phyloP scores from a whole-genome alignment of 768 basidiomycete species.

The Cyathus striatus region DNA sequence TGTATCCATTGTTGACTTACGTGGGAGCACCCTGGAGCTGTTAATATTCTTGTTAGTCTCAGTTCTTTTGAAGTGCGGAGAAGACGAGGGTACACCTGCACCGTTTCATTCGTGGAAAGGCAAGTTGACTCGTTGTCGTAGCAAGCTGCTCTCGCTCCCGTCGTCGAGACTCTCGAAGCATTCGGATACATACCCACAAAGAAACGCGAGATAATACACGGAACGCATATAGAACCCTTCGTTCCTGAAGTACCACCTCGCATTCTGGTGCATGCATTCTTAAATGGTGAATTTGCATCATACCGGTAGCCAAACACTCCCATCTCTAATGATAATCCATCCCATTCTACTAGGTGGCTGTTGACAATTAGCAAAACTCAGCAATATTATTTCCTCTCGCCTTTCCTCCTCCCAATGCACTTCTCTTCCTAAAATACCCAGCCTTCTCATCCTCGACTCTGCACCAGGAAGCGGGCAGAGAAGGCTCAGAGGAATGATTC shows the following conservation, averaged over 20 bases:
- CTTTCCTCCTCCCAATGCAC: conserved; percentile 5
- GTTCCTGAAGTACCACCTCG: conserved; percentile 15
- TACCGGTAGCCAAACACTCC: neutral
- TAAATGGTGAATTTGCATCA: conserved; percentile 30
- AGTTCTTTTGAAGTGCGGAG: conserved; percentile 29
- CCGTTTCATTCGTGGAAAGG: neutral
- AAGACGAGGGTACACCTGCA: conserved; percentile 12
- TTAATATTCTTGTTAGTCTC: conserved; percentile 33
- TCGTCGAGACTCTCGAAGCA: conserved; percentile 28
- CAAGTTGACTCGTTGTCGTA: too few species aligned
- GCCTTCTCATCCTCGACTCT: conserved; percentile 40
- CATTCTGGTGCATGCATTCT: conserved; percentile 41
- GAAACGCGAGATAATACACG: conserved; percentile 1
- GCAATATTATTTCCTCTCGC: conserved; percentile 21
- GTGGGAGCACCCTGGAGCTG: conserved; percentile 40
- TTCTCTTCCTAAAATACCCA: conserved; percentile 11
- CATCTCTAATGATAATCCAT: neutral
- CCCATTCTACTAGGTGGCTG: conserved; percentile 34
- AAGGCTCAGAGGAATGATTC: too few species aligned
- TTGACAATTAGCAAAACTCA: conserved; percentile 28
- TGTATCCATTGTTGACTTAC: conserved; percentile 18
- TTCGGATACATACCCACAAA: conserved; percentile 26
- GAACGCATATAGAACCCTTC: conserved; percentile 4
- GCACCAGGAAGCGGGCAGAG: conserved; percentile 37
- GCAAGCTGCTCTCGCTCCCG: conserved; percentile 26